Evolutionary conservation across 2,329 filamentous ascomycete genomes (phyloP).

Genomic region (Aspergillus sp.): DNA sequence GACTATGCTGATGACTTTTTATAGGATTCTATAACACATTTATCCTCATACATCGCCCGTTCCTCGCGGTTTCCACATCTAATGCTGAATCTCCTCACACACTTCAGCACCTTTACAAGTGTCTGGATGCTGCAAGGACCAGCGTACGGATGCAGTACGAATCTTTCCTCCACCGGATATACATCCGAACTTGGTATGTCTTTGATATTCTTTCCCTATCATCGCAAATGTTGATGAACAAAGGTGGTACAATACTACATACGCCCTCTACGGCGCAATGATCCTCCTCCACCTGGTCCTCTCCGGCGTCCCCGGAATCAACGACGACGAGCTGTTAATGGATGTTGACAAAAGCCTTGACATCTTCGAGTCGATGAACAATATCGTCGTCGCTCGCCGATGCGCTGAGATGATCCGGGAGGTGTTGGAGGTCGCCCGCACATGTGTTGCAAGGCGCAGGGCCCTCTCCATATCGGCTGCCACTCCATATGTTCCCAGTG

Average conservation of each 20-base stretch:
- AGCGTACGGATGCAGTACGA: conserved; percentile 31
- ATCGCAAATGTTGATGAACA: not conserved
- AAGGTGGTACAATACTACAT: conserved; percentile 35
- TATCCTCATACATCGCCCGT: conserved; percentile 30
- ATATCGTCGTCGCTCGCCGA: conserved; percentile 29
- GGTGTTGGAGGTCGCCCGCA: conserved; percentile 25
- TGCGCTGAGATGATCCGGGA: conserved; percentile 31
- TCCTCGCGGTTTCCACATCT: conserved; percentile 21
- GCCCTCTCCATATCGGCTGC: not conserved
- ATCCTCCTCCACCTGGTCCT: conserved; percentile 32
- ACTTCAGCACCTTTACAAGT: conserved; percentile 24
- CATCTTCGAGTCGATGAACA: conserved; percentile 31
- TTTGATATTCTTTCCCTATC: not conserved
- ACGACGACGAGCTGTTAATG: conserved; percentile 20
- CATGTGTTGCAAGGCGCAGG: conserved; percentile 14
- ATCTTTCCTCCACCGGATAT: conserved; percentile 28
- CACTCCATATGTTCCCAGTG: not conserved
- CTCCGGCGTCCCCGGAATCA: conserved; percentile 16
- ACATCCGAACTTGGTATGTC: conserved; percentile 29
- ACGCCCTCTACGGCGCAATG: conserved; percentile 33
- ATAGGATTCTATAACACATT: conserved; percentile 30
- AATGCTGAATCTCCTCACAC: conserved; percentile 6
- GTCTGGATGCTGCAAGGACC: conserved; percentile 24
- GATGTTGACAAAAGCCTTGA: conserved; percentile 31
- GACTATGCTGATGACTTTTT: not conserved